phyloP scores from a whole-genome alignment of 2,329 filamentous ascomycete species.

The Cryphonectria nitschkei region DNA sequence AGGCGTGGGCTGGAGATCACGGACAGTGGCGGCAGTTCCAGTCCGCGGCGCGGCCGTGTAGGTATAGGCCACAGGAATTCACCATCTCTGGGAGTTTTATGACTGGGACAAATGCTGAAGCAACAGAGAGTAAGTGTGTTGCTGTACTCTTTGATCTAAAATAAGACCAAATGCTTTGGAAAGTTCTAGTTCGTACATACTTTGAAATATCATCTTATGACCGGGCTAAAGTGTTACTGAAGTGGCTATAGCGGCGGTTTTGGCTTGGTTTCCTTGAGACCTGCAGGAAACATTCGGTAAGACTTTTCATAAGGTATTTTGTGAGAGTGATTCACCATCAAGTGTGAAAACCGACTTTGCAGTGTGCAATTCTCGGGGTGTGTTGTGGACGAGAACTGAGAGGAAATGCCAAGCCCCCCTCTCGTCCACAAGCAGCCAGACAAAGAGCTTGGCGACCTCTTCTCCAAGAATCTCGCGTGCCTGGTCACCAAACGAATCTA shows the following conservation, averaged over 20 bases:
- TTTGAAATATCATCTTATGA: background rate
- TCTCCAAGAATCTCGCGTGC: background rate
- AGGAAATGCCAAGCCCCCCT: background rate
- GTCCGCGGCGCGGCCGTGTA: slow-evolving; percentile 18
- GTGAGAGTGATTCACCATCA: background rate
- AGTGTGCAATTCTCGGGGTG: background rate
- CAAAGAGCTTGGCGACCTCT: background rate
- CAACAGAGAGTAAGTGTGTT: background rate
- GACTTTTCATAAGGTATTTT: background rate
- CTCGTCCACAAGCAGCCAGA: background rate
- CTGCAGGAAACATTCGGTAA: background rate
- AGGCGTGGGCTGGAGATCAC: slow-evolving; percentile 31
- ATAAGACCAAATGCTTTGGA: background rate
- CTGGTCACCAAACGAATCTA: background rate
- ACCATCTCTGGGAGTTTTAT: background rate
- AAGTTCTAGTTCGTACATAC: background rate
- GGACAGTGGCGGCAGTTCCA: slow-evolving; percentile 27
- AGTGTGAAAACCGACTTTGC: background rate
- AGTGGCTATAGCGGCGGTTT: too few relatives aligned
- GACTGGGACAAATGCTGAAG: background rate
- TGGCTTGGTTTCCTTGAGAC: too few relatives aligned
- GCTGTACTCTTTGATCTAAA: background rate
- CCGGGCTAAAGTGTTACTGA: too few relatives aligned
- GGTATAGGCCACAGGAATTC: background rate
- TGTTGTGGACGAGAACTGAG: background rate